Evolutionary conservation across 305 asterid species (phyloP).

Genomic region (Rubia peregrina): DNA sequence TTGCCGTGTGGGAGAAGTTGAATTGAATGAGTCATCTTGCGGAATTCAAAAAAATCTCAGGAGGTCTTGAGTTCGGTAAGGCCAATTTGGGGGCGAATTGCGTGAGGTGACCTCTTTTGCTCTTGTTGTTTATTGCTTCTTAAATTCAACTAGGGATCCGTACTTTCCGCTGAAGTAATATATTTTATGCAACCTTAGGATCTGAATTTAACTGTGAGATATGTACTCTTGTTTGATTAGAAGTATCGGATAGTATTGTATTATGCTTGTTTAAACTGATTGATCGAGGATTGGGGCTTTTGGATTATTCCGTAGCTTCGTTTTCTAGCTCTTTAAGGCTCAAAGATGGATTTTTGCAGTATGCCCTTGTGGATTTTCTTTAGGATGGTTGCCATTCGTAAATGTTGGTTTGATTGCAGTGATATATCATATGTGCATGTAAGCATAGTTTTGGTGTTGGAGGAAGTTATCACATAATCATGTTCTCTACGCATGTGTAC

Average conservation of each 20-base stretch:
- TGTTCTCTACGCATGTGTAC: neutral
- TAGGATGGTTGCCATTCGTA: neutral
- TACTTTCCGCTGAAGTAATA: neutral
- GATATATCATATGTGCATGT: neutral
- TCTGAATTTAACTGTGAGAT: neutral
- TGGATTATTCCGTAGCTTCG: too few species aligned
- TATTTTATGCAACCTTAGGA: neutral
- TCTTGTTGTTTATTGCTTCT: neutral
- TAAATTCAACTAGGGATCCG: neutral
- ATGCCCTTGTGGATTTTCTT: neutral
- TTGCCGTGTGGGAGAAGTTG: neutral
- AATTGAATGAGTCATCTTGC: neutral
- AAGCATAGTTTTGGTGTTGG: neutral
- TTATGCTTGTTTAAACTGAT: neutral
- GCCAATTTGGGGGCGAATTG: slow-evolving; percentile 4
- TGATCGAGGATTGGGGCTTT: neutral
- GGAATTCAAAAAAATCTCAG: neutral
- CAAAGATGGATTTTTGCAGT: neutral
- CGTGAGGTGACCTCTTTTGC: neutral
- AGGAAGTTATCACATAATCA: neutral
- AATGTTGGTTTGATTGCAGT: neutral
- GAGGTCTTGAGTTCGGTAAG: neutral
- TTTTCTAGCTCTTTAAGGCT: neutral
- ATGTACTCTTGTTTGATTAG: neutral
- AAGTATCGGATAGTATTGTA: neutral